A percentile compares a stretch with the other conserved stretches of the same genome.
Conservation (phyloP, 1,139 yeast species). For the Yamadazyma atlantica region DNA sequence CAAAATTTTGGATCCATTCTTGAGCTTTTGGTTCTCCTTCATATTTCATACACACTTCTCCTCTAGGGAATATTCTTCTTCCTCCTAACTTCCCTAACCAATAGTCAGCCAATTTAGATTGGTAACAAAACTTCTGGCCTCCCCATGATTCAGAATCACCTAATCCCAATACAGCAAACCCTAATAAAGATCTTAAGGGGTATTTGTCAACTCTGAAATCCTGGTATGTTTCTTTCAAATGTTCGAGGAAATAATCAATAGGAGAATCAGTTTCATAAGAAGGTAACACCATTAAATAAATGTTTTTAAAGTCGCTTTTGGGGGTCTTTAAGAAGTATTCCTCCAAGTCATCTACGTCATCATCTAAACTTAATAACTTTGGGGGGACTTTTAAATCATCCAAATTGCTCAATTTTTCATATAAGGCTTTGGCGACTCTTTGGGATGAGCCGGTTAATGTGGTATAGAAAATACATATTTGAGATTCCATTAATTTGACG, state of each 20-base stretch:
- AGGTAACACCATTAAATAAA: constrained; percentile 80
- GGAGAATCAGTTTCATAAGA: constrained; percentile 94
- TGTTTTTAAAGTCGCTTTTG: constrained; percentile 31
- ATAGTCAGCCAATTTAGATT: constrained; percentile 72
- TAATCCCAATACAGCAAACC: constrained; percentile 82
- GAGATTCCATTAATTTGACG: constrained; percentile 40
- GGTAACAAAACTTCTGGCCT: constrained; percentile 82
- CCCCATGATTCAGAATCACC: constrained; percentile 87
- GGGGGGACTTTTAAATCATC: constrained; percentile 44
- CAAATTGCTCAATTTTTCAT: constrained; percentile 31
- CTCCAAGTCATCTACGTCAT: constrained; percentile 83
- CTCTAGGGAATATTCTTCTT: constrained; percentile 78
- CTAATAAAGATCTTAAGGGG: constrained; percentile 66
- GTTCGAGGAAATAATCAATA: constrained; percentile 81
- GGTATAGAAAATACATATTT: constrained; percentile 71
- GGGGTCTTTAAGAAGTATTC: constrained; percentile 75
- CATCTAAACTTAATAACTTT: constrained; percentile 63
- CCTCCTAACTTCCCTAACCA: constrained; percentile 83
- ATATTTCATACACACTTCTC: constrained; percentile 79
- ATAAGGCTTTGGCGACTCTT: constrained; percentile 58
- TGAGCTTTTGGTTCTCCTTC: constrained; percentile 61
- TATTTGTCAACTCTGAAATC: constrained; percentile 85
- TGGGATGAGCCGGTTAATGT: constrained; percentile 83
- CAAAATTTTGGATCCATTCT: constrained; percentile 67
- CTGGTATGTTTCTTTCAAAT: constrained; percentile 73